Base-by-base conservation (phyloP, 1,139 yeast species). In the Protomyces inundatus region DNA sequence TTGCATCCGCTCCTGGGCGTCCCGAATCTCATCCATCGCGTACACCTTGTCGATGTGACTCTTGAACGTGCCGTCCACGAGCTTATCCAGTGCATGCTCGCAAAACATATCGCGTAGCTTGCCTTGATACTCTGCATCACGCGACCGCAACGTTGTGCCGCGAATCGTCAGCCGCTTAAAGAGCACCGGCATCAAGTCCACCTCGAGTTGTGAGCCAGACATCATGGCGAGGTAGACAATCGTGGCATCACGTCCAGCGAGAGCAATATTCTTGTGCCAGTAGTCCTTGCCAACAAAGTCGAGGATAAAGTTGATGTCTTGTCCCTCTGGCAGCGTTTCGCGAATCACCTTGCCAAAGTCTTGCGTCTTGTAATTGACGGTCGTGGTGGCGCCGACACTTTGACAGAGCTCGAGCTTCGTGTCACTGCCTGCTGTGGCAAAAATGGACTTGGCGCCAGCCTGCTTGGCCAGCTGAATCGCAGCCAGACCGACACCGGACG, bases 401-500 rank as follows among this genome's bases (percentile, higher is more conserved):
- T 55, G 64, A 33, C 71, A 66, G 53, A 72, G 71, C 50, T 67
- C 64, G 36, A 66, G 67, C 63, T 75, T 74, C 9, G 64, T 69
- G 33, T 70, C 73, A 4, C 71, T 63, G 3, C 76, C 72, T 0
- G 73, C 75, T 0, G 77, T 73, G 4, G 77, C 73, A 61, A 71
- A 75, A 3, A 77, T 70, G 23, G 72, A 69, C 9, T 56, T 57
- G 1, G 72, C 69, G 35, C 77, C 77, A 0, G 76, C 77, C 4
- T 70, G 55, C 57, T 75, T 76, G n/a, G 77, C 77, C 40, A 76
- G 69, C 64, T 76, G 77, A 16, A 73, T 69, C 3, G 74, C 73
- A 6, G 76, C 77, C 33, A 74, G 68, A 0, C 78, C 78, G 3
- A 73, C 73, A 2, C 73, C 72, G n/a, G 75, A 72, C 16, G 76